Percentiles rank a stretch among this genome's conserved stretches.
phyloP scores from a whole-genome alignment of 176 grass and related monocot species.

The Otatea glauca region DNA sequence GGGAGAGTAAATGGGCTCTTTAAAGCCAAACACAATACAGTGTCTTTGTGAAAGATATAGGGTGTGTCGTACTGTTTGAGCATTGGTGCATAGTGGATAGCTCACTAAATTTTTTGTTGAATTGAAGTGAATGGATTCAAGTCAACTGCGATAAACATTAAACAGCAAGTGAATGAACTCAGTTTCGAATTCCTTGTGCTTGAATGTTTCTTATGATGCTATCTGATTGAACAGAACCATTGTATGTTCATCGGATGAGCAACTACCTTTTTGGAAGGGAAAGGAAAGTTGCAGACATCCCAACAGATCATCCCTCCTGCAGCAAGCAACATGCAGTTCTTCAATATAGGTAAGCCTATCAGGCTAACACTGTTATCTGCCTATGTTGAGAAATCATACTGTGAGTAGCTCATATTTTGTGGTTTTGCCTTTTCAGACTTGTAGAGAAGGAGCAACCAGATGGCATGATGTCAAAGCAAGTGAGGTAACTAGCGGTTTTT shows the following conservation, averaged over 20 bases:
- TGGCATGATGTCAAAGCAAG: conserved; percentile 82
- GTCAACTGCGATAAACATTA: background rate
- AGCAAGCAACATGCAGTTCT: conserved; percentile 93
- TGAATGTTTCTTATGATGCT: conserved; percentile 34
- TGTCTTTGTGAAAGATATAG: background rate
- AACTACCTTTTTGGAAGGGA: conserved; percentile 98
- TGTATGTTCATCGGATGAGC: conserved; percentile 91
- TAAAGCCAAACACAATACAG: background rate
- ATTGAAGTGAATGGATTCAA: conserved; percentile 24
- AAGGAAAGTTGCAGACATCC: conserved; percentile 86
- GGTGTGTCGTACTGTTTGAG: background rate
- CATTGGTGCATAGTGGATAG: background rate
- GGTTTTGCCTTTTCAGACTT: conserved; percentile 53
- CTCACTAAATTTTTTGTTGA: conserved; percentile 23
- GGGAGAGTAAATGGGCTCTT: background rate
- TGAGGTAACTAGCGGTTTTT: conserved; percentile 58
- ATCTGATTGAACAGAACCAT: conserved; percentile 66
- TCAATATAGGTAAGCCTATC: conserved; percentile 43
- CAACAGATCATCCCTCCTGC: conserved; percentile 96
- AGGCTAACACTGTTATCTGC: background rate
- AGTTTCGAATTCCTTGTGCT: background rate
- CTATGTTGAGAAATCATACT: conserved; percentile 34
- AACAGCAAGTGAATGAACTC: background rate
- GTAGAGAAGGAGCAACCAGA: conserved; percentile 92
- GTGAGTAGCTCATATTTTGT: conserved; percentile 14